A percentile compares a stretch with the other conserved stretches of the same genome.
phyloP scores from a whole-genome alignment of 257 asterid genomes.

The Solanum megistacrolobum region DNA sequence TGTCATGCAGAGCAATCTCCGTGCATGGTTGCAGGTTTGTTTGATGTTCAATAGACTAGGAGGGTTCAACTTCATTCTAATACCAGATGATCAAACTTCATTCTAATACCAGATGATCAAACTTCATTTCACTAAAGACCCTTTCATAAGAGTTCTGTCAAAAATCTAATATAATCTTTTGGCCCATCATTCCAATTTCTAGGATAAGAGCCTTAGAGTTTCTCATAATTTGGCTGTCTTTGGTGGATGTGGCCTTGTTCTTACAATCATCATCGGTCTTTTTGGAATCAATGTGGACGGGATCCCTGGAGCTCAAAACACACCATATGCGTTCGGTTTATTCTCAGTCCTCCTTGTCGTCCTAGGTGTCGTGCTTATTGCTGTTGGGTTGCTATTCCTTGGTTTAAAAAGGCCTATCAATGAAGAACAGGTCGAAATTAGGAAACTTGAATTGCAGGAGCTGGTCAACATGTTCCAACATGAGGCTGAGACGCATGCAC shows the following conservation, averaged over 20 bases:
- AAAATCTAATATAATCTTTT: background rate
- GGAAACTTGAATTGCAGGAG: constrained; percentile 71
- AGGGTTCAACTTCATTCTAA: background rate
- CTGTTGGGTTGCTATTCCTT: constrained; percentile 61
- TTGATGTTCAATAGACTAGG: background rate
- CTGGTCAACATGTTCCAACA: constrained; percentile 81
- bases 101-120: background rate
- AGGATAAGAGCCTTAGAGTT: constrained; percentile 87
- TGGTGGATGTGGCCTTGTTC: constrained; percentile 92
- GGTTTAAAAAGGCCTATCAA: constrained; percentile 65
- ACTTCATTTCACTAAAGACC: background rate
- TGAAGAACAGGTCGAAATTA: constrained; percentile 69
- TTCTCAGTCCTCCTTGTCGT: constrained; percentile 61
- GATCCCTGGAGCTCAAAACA: constrained; percentile 63
- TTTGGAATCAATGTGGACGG: constrained; percentile 97
- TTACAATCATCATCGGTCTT: constrained; percentile 72
- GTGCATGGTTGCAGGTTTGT: constrained; percentile 95
- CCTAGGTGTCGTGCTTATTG: constrained; percentile 48
- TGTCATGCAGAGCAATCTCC: constrained; percentile 92
- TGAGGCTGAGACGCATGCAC: constrained; percentile 92
- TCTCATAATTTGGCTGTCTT: constrained; percentile 83
- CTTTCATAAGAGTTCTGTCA: background rate
- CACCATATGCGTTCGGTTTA: constrained; percentile 80
- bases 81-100: background rate
- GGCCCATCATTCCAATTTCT: constrained; percentile 7